phyloP scores from a whole-genome alignment of 2,329 filamentous ascomycete genomes.

The Diaporthe velutina region DNA sequence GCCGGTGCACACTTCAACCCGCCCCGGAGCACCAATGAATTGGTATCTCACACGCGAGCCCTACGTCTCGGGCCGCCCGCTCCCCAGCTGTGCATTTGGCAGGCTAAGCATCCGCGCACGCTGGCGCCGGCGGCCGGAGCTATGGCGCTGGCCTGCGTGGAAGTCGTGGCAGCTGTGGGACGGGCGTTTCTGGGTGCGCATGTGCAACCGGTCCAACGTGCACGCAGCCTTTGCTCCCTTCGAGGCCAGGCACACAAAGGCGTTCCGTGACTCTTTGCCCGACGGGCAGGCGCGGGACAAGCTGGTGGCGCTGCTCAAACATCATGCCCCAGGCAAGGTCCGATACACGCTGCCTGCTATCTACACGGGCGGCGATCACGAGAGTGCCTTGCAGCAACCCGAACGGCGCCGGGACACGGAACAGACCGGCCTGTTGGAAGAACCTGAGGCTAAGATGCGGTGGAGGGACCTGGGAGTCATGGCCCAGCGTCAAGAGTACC shows the following conservation, averaged over 20 bases:
- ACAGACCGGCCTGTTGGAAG: conserved; percentile 21
- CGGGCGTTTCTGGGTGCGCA: conserved; percentile 71
- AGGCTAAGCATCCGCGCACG: conserved; percentile 39
- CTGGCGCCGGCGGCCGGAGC: conserved; percentile 19
- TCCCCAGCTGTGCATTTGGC: conserved; percentile 43
- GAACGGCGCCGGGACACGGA: conserved; percentile 42
- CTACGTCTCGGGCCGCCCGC: conserved; percentile 55
- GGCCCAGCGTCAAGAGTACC: conserved; percentile 9
- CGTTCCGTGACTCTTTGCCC: conserved; percentile 60
- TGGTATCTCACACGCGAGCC: conserved; percentile 64
- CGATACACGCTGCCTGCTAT: conserved; percentile 68
- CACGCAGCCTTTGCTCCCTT: conserved; percentile 62
- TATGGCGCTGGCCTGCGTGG: conserved; percentile 49
- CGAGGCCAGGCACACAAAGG: conserved; percentile 56
- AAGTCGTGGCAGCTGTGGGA: conserved; percentile 63
- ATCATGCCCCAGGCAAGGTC: conserved; percentile 66
- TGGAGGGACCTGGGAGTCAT: conserved; percentile 3
- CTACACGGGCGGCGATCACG: conserved; percentile 58
- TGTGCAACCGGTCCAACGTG: conserved; percentile 58
- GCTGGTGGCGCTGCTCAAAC: conserved; percentile 59
- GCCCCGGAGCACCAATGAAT: conserved; percentile 41
- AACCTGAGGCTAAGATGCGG: conserved; percentile 1
- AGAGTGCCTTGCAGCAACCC: conserved; percentile 40
- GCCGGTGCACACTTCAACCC: conserved; percentile 47
- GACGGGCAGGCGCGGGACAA: conserved; percentile 46